Percentiles rank a stretch among this genome's conserved stretches.
These are phyloP conservation scores for Vigna angularis DNA, from an alignment of 306 rosid genomes.

Conservation along the genomic window DNA sequence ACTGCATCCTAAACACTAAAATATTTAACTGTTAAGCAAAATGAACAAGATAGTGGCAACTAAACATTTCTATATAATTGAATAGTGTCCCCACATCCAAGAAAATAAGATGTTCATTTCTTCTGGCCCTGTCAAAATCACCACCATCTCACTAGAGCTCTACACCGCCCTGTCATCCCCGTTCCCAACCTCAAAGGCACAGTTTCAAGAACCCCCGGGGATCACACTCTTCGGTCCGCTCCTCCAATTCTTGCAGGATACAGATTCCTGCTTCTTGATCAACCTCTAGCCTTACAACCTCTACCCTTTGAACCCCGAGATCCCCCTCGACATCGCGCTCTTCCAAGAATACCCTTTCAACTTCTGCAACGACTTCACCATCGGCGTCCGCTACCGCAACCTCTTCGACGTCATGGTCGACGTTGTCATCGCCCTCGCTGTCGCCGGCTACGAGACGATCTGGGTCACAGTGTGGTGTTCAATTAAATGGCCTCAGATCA, in stretches of 20 bases:
- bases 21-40: slow-evolving; percentile 13
- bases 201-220: slow-evolving; percentile 54
- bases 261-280: slow-evolving; percentile 86
- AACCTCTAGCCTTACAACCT: slow-evolving; percentile 83
- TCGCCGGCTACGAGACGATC: slow-evolving; percentile 62
- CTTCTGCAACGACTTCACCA: slow-evolving; percentile 74
- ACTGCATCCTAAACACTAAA: slow-evolving; percentile 42
- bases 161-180: slow-evolving; percentile 50
- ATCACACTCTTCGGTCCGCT: slow-evolving; percentile 54
- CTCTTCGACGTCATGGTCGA: slow-evolving; percentile 88
- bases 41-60: background rate
- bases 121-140: background rate
- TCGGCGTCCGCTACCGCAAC: slow-evolving; percentile 80
- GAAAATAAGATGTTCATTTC: background rate
- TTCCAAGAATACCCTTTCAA: slow-evolving; percentile 73
- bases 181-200: slow-evolving; percentile 84
- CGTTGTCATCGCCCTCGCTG: slow-evolving; percentile 65
- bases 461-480: too few relatives aligned
- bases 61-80: slow-evolving; percentile 27
- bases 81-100: slow-evolving; percentile 11
- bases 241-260: slow-evolving; percentile 73
- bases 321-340: slow-evolving; percentile 79
- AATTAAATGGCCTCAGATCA: too few relatives aligned
- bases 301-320: slow-evolving; percentile 63
- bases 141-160: too few relatives aligned